Conservation (phyloP, 208 protist genomes). For the Leishmania major region DNA sequence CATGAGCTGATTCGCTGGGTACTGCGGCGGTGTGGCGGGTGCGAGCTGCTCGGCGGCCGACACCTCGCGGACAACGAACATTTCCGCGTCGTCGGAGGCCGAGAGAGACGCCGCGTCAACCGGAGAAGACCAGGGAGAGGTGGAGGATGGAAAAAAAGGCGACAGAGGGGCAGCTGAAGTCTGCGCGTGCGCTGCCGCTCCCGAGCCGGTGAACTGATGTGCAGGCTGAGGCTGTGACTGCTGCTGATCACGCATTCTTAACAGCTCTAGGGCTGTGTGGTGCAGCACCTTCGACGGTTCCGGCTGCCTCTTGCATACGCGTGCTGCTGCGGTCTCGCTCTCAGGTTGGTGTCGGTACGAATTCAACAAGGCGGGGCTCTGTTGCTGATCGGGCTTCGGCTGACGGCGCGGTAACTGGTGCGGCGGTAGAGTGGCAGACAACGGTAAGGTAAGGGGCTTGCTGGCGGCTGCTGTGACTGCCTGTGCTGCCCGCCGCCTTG, state of each 20-base stretch:
- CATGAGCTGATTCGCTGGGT: slow-evolving; percentile 9
- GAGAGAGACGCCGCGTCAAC: slow-evolving; percentile 1
- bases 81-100: slow-evolving; percentile 11
- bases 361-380: background rate
- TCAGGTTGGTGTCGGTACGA: background rate
- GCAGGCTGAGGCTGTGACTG: background rate
- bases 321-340: background rate
- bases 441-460: background rate
- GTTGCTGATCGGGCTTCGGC: background rate
- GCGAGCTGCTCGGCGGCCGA: slow-evolving; percentile 12
- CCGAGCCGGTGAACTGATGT: background rate
- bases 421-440: background rate
- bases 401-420: background rate
- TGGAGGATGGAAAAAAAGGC: background rate
- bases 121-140: background rate
- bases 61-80: slow-evolving; percentile 19
- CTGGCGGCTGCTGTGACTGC: background rate
- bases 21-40: background rate
- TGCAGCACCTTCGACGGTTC: slow-evolving; percentile 1
- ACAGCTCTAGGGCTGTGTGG: slow-evolving; percentile 22
- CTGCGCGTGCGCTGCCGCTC: background rate
- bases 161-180: background rate
- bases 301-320: background rate
- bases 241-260: slow-evolving; percentile 1
- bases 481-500: background rate